phyloP scores from a whole-genome alignment of 1,139 yeast genomes.

The Geotrichum phurueaensis region DNA sequence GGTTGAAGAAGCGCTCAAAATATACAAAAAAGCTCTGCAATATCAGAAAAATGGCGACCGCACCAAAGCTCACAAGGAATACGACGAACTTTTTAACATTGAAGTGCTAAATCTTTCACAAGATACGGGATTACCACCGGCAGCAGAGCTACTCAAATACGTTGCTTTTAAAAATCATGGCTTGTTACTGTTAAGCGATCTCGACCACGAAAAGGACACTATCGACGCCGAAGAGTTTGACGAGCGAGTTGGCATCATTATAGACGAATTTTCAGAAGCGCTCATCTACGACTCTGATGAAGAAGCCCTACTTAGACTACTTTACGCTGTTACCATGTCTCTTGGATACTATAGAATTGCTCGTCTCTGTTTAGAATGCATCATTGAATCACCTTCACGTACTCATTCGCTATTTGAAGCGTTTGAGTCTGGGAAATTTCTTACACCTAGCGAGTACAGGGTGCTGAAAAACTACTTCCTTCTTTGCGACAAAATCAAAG shows the following conservation, averaged over 20 bases:
- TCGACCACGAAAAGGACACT: slow-evolving; percentile 30
- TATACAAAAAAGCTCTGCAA: slow-evolving; percentile 64
- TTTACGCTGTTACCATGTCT: slow-evolving; percentile 26
- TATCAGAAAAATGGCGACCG: slow-evolving; percentile 50
- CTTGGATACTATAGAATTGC: slow-evolving; percentile 45
- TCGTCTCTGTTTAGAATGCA: slow-evolving; percentile 60
- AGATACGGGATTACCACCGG: slow-evolving; percentile 49
- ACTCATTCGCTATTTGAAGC: slow-evolving; percentile 26
- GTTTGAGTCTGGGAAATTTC: slow-evolving; percentile 20
- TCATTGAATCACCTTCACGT: slow-evolving; percentile 32
- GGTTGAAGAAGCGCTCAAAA: slow-evolving; percentile 78
- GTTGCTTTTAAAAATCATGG: slow-evolving; percentile 80
- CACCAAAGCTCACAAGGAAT: slow-evolving; percentile 48
- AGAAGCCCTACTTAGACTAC: slow-evolving; percentile 27
- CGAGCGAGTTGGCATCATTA: slow-evolving; percentile 28
- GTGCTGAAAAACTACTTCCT: slow-evolving; percentile 13
- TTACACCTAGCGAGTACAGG: slow-evolving; percentile 26
- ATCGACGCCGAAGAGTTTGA: slow-evolving; percentile 27
- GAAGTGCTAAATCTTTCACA: slow-evolving; percentile 47
- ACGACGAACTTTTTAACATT: slow-evolving; percentile 58
- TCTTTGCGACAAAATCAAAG: slow-evolving; percentile 21
- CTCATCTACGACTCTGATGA: slow-evolving; percentile 34
- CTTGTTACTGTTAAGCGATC: slow-evolving; percentile 54
- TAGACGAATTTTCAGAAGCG: slow-evolving; percentile 34
- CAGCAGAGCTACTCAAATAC: slow-evolving; percentile 65